phyloP scores from a whole-genome alignment of 345 rosid species.

The Rhizophora apiculata region DNA sequence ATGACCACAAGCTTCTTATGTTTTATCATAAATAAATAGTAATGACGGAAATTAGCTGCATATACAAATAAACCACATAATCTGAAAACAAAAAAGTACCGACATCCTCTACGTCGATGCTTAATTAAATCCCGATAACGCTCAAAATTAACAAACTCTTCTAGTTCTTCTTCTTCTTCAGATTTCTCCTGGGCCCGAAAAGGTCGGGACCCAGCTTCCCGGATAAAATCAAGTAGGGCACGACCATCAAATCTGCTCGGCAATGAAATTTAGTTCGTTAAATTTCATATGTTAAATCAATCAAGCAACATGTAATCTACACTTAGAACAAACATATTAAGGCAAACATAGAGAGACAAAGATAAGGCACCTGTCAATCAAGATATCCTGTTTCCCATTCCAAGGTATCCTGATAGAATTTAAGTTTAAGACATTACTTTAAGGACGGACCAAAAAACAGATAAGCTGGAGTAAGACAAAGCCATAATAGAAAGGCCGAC shows the following conservation, averaged over 20 bases:
- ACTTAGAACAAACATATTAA: not conserved
- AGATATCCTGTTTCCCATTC: slow-evolving; percentile 82
- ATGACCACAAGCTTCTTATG: slow-evolving; percentile 18
- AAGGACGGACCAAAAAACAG: not conserved
- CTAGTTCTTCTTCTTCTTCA: slow-evolving; percentile 92
- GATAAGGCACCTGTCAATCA: slow-evolving; percentile 64
- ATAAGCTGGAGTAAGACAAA: not conserved
- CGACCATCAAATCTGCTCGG: slow-evolving; percentile 75
- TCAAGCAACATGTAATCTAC: too few species aligned
- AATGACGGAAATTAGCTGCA: slow-evolving; percentile 3
- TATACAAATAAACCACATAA: slow-evolving; percentile 20
- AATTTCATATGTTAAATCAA: not conserved
- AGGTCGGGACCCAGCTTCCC: slow-evolving; percentile 60
- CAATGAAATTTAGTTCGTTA: slow-evolving; percentile 1
- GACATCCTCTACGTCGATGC: slow-evolving; percentile 99
- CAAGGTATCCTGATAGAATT: slow-evolving; percentile 67
- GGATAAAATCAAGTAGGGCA: slow-evolving; percentile 88
- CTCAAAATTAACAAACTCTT: slow-evolving; percentile 99
- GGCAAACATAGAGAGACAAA: not conserved
- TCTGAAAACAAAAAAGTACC: slow-evolving; percentile 66
- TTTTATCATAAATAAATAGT: slow-evolving; percentile 16
- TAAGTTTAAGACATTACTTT: not conserved
- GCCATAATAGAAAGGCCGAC: too few species aligned
- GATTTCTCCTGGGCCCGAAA: slow-evolving; percentile 52
- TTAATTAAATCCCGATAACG: slow-evolving; percentile 99